phyloP scores from a whole-genome alignment of 306 rosid species.

The Malus fusca region DNA sequence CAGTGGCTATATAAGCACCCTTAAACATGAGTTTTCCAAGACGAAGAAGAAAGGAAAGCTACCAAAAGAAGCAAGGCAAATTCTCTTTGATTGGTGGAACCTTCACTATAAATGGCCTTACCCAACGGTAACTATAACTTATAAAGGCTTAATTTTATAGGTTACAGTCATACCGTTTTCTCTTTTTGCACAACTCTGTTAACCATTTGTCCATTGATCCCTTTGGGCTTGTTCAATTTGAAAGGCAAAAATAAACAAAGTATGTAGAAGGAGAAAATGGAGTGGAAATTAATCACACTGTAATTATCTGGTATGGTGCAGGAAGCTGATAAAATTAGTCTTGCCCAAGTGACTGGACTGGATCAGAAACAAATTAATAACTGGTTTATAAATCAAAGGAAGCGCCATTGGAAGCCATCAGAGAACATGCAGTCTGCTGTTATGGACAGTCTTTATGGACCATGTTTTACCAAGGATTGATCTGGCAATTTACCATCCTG shows the following conservation, averaged over 20 bases:
- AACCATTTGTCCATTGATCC: not conserved
- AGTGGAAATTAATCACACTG: no score
- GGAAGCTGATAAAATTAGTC: conserved; percentile 61
- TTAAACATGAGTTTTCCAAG: conserved; percentile 59
- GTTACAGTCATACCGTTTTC: not conserved
- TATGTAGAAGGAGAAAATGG: not conserved
- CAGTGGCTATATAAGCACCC: conserved; percentile 50
- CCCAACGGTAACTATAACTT: conserved; percentile 48
- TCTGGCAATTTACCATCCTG: not conserved
- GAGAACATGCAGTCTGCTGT: conserved; percentile 50
- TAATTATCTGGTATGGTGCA: not conserved
- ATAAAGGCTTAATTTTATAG: not conserved
- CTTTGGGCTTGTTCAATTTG: not conserved
- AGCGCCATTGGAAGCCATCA: conserved; percentile 76
- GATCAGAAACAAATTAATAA: conserved; percentile 68
- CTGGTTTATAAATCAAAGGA: conserved; percentile 89
- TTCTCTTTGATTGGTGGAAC: conserved; percentile 69
- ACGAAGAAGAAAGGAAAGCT: conserved; percentile 60
- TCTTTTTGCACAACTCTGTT: not conserved
- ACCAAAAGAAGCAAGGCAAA: conserved; percentile 62
- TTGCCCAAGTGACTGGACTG: conserved; percentile 60
- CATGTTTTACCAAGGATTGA: not conserved
- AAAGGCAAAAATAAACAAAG: not conserved
- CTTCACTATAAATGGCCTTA: conserved; percentile 78
- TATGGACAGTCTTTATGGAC: conserved; percentile 41